These are phyloP conservation scores for Colletotrichum lindemuthianum DNA, from an alignment of 2,329 filamentous ascomycete genomes.

Conservation along the genomic window DNA sequence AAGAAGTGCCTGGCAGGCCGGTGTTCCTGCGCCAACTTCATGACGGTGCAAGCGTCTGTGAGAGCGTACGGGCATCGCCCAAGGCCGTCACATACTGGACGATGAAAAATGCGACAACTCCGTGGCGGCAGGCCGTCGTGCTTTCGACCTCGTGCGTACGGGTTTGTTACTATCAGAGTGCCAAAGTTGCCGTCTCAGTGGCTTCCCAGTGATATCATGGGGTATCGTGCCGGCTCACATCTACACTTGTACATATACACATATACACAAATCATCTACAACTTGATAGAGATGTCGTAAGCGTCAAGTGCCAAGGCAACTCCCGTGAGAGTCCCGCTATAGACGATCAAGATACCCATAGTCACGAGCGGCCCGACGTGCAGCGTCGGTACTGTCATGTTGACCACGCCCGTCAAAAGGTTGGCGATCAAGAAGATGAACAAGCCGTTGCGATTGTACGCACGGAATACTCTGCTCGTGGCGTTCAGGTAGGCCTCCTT, in stretches of 20 bases:
- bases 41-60: too few species aligned
- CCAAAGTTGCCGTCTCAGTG: too few species aligned
- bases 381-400: conserved; percentile 86
- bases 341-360: conserved; percentile 79
- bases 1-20: too few species aligned
- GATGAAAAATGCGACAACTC: too few species aligned
- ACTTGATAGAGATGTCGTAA: conserved; percentile 75
- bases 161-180: too few species aligned
- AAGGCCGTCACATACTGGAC: too few species aligned
- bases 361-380: conserved; percentile 71
- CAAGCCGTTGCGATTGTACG: conserved; percentile 90
- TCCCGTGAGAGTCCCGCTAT: conserved; percentile 73
- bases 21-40: too few species aligned
- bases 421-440: conserved; percentile 89
- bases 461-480: conserved; percentile 82
- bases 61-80: too few species aligned
- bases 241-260: conserved; percentile 14
- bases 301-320: conserved; percentile 74
- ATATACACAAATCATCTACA: conserved; percentile 55
- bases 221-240: conserved; percentile 5
- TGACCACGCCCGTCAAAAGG: conserved; percentile 87
- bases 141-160: too few species aligned
- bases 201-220: not conserved
- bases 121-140: too few species aligned
- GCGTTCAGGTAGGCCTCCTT: conserved; percentile 71